Percentiles rank a stretch among this genome's conserved stretches.
Conservation (phyloP, 2,329 filamentous ascomycete species). For the Anisogramma anomala region DNA sequence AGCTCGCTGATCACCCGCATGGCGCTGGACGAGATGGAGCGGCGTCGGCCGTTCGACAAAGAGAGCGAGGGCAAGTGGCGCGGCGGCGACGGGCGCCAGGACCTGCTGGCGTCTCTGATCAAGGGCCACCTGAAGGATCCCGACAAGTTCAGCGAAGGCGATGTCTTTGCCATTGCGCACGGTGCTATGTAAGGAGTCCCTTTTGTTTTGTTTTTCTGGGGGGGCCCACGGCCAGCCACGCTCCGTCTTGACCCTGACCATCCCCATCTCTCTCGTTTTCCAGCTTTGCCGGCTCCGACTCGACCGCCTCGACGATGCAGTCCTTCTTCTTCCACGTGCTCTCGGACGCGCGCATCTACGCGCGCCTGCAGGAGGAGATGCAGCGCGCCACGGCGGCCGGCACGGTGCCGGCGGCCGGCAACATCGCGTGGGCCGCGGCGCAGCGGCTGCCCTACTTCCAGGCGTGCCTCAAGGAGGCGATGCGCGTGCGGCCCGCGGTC, state of each 20-base stretch:
- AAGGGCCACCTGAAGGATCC: slow-evolving; percentile 40
- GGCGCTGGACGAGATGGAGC: slow-evolving; percentile 37
- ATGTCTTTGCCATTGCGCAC: slow-evolving; percentile 46
- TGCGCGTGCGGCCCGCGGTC: slow-evolving; percentile 44
- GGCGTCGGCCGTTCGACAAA: slow-evolving; percentile 34
- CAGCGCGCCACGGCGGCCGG: slow-evolving; percentile 27
- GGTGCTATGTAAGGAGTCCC: slow-evolving; percentile 35
- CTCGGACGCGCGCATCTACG: slow-evolving; percentile 31
- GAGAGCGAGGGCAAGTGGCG: slow-evolving; percentile 30
- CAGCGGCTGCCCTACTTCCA: slow-evolving; percentile 43
- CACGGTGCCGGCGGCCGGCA: slow-evolving; percentile 27
- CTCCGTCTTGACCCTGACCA: too few relatives aligned
- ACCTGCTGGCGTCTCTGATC: slow-evolving; percentile 40
- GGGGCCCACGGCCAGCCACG: too few relatives aligned
- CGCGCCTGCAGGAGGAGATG: slow-evolving; percentile 32
- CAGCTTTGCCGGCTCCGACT: slow-evolving; percentile 49
- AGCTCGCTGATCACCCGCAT: slow-evolving; percentile 41
- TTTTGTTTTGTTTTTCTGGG: too few relatives aligned
- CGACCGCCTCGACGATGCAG: slow-evolving; percentile 47
- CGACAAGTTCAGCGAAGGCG: slow-evolving; percentile 35
- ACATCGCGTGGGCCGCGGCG: slow-evolving; percentile 36
- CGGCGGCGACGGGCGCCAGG: slow-evolving; percentile 33
- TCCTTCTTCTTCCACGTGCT: slow-evolving; percentile 42
- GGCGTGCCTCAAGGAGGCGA: slow-evolving; percentile 44
- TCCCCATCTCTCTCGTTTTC: background rate